Base-by-base conservation (phyloP, 202 grass and related monocot genomes). In the Dendrocalamus latiflorus region DNA sequence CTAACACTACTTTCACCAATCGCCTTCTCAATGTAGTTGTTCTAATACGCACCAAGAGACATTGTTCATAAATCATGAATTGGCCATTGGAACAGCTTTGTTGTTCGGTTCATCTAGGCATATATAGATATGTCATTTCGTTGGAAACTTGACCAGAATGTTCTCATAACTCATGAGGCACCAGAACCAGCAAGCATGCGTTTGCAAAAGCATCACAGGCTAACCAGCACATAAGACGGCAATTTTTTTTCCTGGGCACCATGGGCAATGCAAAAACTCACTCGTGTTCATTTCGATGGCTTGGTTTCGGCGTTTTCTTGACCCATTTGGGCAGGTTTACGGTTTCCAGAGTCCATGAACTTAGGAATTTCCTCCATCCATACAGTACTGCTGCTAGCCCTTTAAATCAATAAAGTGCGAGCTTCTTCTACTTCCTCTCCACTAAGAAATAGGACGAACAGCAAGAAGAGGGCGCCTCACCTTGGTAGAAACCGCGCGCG, bases 401-500 rank as follows among this genome's bases (percentile, higher is more conserved):
- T 36, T 26, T 10, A 20, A 42, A 75, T 26, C 50, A 68, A 53
- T 13, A 8, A 58, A 83, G 47, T 13, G 33, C 8, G 11, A 1
- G 9, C 8, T 12, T 24, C 9, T 30, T 38, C 14, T 34, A 16
- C 38, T 1, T 34, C 47, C 25, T 14, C 20, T 59, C 22, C 21
- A 30, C 9, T 28, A 16, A 9, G 4, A 49, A 15, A n/a, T n/a
- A 7, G 4, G 5, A 37, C 20, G 5, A 5, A 45, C 6, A 20
- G 20, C 24, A 9, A 48, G 20, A 0, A 24, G 26, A 70, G 37
- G 4, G 25, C 45, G 58, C 68, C 43, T 41, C 25, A 75, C 88
- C 74, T 90, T 74, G 81, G 44, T 15, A 48, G 81, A 75, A 53
- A 78, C 68, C 21, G 79, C 58, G 33, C 79, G 84, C 37, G 68